Evolutionary conservation across 352 stramenopile genomes (phyloP).

Genomic region (Phytophthora litchii): DNA sequence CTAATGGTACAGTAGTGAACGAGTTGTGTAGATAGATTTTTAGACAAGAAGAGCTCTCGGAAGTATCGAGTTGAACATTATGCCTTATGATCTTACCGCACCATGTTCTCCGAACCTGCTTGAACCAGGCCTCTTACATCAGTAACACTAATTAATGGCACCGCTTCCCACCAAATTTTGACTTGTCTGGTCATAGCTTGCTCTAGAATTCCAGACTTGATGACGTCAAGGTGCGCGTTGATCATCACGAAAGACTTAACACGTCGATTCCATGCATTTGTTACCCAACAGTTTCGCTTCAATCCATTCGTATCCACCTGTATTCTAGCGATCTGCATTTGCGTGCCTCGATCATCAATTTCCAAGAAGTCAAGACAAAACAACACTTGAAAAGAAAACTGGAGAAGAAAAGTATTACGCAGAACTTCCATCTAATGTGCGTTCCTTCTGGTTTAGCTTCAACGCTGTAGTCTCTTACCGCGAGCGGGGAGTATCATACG

Average conservation of each 20-base stretch:
- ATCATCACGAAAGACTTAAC: no score
- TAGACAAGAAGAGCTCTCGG: no score
- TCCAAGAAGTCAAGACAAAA: not conserved
- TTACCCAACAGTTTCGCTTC: not conserved
- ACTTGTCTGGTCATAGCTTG: not conserved
- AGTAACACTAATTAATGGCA: not conserved
- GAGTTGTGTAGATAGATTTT: no score
- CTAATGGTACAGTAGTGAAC: no score
- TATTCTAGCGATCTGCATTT: slow-evolving; percentile 1
- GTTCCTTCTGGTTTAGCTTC: slow-evolving; percentile 29
- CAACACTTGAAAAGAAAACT: no score
- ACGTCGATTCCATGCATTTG: no score
- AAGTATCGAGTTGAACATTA: not conserved
- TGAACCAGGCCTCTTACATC: not conserved
- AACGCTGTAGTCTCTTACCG: slow-evolving; percentile 20
- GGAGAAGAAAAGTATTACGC: slow-evolving; percentile 32
- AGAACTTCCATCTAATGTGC: slow-evolving; percentile 46
- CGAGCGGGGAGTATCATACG: slow-evolving; percentile 20
- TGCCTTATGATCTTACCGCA: no score
- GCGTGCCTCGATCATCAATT: not conserved
- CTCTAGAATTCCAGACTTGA: not conserved
- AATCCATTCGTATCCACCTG: not conserved
- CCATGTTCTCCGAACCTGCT: slow-evolving; percentile 3
- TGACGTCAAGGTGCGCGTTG: not conserved
- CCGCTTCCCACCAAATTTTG: not conserved